Evolutionary conservation across 805 yeast species (phyloP), one percentile per base, ranked within the genome.

Genomic region (Saccharomycopsis amapae): DNA sequence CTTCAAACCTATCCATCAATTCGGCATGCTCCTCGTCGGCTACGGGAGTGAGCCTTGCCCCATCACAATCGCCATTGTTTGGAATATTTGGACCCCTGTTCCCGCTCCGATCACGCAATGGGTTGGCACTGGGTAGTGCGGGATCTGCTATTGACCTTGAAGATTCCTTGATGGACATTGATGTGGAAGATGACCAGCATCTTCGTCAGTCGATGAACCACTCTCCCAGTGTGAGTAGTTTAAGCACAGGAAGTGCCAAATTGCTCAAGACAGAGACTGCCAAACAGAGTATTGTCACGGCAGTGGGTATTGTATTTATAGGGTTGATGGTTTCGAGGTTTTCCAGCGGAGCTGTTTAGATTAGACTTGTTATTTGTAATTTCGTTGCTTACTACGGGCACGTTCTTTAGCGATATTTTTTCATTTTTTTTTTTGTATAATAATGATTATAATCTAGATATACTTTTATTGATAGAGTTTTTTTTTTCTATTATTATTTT

Each of bases 231-330:
- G n/a, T n/a, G n/a, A n/a, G n/a, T n/a, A n/a, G n/a, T n/a, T n/a
- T n/a, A n/a, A n/a, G 3, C 15, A 24, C 20, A 23, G 23, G 28
- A 7, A 24, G 37, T 4, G 23, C n/a, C 7, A 34, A 34, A 17
- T 5, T 34, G 22, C 4, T 17, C 13, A 40, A 35, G 22, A 25
- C 44, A 2, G 48, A 40, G 17, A 32, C 25, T 36, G 28, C 48
- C 13, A 25, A 40, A 28, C 22, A 28, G 9, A 45, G 48, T 24
- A 24, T 45, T n/a, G 33, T 35, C 19, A 45, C 49, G 12, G 49
- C 49, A 23, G 38, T 45, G 23, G 49, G 49, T 5, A 45, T 45
- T 30, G 46, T 45, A 7, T 10, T 45, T 13, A 36, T 45, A n/a
- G 42, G 49, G 3, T 32, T 40, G 10, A 45, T 45, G 49, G 38